Base-by-base conservation (phyloP, 176 grass and related monocot species). In the Thinopyrum elongatum region DNA sequence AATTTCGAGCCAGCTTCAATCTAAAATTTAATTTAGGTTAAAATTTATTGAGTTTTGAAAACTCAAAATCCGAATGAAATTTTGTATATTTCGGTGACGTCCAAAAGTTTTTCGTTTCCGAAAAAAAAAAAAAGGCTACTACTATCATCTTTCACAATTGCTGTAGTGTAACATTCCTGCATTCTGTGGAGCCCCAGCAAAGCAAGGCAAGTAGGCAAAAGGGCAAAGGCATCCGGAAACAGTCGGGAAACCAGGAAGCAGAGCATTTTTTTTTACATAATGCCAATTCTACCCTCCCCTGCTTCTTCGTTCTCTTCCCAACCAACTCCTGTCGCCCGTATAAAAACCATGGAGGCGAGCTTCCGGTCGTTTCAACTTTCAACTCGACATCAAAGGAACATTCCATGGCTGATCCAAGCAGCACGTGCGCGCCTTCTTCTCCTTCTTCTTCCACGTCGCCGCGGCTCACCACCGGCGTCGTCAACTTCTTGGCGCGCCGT, bases 401-500 rank as follows among this genome's bases (percentile, higher is more conserved):
- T 11, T 12, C 11, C 15, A 16, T 22, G 28, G 21, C 57, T 31
- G 19, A 53, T 30, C 29, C 67, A 4, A 70, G 67, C 10, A 29
- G 31, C 28, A 21, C 27, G 15, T 41, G 36, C 21, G 8, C 68
- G 22, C 6, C 68, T 13, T 39, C 68, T 1, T 14, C 35, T 1
- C 12, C 33, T 7, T 69, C 29, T 33, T 10, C 29, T 0, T 25
- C 59, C 1, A 10, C 65, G 4, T 16, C 59, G 3, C n/a, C 59
- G 13, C 36, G 36, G 9, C 62, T 72, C 21, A 73, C 17, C 65
- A 41, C 39, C 65, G 81, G 87, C 81, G 69, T 78, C 29, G 22
- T 80, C 61, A 42, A 25, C 16, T 78, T 81, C 75, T 51, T 77
- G 44, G n/a, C 53, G 3, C 73, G 82, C 15, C 74, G 86, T 14